phyloP scores from a whole-genome alignment of 805 yeast species.

The Priceomyces melissophilus region DNA sequence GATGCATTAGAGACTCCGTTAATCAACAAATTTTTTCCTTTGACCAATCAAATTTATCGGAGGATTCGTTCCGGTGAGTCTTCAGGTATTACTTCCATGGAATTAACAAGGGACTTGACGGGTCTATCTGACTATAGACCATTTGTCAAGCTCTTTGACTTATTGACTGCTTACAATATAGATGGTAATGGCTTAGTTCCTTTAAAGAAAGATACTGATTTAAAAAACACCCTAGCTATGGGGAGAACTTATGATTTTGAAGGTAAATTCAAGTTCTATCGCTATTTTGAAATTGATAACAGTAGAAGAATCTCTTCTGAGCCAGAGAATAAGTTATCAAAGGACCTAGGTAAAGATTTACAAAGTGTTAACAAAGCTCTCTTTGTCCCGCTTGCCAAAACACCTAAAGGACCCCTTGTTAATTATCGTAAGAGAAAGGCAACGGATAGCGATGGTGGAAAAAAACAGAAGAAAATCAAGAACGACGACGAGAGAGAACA shows the following conservation, averaged over 20 bases:
- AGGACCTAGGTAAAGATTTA: conserved; percentile 1
- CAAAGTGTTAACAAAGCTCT: conserved; percentile 11
- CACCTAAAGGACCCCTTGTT: conserved; percentile 19
- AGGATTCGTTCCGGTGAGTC: conserved; percentile 37
- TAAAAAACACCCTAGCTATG: conserved; percentile 30
- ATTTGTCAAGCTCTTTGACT: conserved; percentile 49
- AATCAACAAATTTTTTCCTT: conserved; percentile 57
- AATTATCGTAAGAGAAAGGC: conserved; percentile 13
- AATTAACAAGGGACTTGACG: conserved; percentile 44
- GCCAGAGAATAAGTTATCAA: conserved; percentile 6
- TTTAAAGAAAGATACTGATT: conserved; percentile 23
- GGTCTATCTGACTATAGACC: conserved; percentile 57
- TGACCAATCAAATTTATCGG: conserved; percentile 61
- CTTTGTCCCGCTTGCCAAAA: conserved; percentile 20
- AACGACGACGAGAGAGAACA: neutral
- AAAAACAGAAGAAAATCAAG: conserved; percentile 5
- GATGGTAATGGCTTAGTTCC: conserved; percentile 26
- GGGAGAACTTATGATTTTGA: conserved; percentile 66
- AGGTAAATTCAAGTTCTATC: conserved; percentile 69
- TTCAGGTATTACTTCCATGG: conserved; percentile 60
- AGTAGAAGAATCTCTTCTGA: neutral
- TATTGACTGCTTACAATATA: conserved; percentile 37
- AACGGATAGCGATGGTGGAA: neutral
- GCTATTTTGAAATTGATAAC: conserved; percentile 38
- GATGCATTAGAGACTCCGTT: conserved; percentile 20